phyloP scores from a whole-genome alignment of 2,329 filamentous ascomycete species.

The Monosporascus sp. region DNA sequence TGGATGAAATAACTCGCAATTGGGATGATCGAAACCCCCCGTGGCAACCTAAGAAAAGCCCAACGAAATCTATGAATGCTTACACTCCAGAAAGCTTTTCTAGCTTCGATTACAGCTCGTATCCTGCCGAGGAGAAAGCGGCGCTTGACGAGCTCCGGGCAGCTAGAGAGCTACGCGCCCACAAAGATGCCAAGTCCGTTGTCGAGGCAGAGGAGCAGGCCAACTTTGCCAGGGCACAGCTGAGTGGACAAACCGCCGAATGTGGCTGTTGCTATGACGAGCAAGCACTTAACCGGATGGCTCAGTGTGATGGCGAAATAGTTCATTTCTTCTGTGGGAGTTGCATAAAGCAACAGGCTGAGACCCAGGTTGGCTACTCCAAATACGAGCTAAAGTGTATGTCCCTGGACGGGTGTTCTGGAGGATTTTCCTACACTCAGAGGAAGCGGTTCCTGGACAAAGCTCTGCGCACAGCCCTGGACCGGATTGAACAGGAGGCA shows the following conservation, averaged over 20 bases:
- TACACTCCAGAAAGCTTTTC: constrained; percentile 14
- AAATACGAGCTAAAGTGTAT: constrained; percentile 67
- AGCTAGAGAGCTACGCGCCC: constrained; percentile 26
- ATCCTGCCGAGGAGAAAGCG: constrained; percentile 15
- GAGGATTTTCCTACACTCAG: constrained; percentile 52
- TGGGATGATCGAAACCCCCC: constrained; percentile 9
- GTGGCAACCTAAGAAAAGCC: constrained; percentile 25
- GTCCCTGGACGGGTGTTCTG: constrained; percentile 60
- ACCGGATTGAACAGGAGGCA: constrained; percentile 65
- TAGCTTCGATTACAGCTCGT: constrained; percentile 12
- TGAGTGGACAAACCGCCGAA: constrained; percentile 52
- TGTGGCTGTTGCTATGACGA: constrained; percentile 72
- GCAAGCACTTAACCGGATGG: constrained; percentile 59
- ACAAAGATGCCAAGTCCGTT: constrained; percentile 18
- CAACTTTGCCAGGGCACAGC: constrained; percentile 37
- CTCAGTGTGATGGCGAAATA: constrained; percentile 56
- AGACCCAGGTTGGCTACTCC: constrained; percentile 62
- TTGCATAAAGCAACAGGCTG: constrained; percentile 61
- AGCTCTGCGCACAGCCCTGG: constrained; percentile 55
- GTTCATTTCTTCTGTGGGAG: constrained; percentile 64
- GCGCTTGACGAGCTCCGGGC: constrained; percentile 34
- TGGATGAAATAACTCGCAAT: constrained; percentile 23
- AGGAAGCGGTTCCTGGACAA: constrained; percentile 52
- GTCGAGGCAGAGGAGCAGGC: constrained; percentile 24
- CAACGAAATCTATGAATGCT: constrained; percentile 9